phyloP scores from a whole-genome alignment of 2,329 filamentous ascomycete species.

The Myrmaecium sp. region DNA sequence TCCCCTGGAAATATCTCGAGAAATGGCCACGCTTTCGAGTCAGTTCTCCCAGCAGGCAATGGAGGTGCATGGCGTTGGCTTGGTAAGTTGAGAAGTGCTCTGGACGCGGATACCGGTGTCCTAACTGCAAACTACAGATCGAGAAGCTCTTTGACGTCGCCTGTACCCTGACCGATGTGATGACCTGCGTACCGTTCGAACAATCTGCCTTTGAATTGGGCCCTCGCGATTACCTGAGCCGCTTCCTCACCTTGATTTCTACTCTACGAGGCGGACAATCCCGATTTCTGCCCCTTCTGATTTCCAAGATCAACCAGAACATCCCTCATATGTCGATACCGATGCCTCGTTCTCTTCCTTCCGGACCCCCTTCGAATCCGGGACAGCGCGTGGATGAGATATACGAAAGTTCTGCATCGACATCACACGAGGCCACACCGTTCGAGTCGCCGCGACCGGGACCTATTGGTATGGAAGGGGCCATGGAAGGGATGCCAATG shows the following conservation, averaged over 20 bases:
- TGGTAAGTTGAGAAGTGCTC: constrained; percentile 36
- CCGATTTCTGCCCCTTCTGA: constrained; percentile 59
- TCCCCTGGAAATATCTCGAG: constrained; percentile 43
- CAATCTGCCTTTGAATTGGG: constrained; percentile 42
- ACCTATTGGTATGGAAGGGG: too few relatives aligned
- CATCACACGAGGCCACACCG: constrained; percentile 5
- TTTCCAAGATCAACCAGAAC: constrained; percentile 59
- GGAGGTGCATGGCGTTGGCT: constrained; percentile 56
- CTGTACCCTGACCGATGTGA: constrained; percentile 54
- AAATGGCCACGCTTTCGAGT: constrained; percentile 45
- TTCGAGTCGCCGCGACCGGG: constrained; percentile 5
- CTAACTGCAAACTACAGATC: constrained; percentile 30
- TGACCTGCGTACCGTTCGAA: constrained; percentile 43
- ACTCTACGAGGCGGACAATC: constrained; percentile 58
- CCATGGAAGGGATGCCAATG: too few relatives aligned
- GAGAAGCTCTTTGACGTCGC: constrained; percentile 69
- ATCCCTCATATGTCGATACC: constrained; percentile 34
- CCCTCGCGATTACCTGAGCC: constrained; percentile 57
- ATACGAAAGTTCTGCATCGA: constrained; percentile 5
- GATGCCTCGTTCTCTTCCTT: constrained; percentile 8
- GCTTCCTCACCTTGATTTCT: constrained; percentile 48
- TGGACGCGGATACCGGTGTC: constrained; percentile 2
- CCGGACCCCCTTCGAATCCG: constrained; percentile 11
- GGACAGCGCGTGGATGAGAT: constrained; percentile 5
- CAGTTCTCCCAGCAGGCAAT: constrained; percentile 56